phyloP scores from a whole-genome alignment of 495 filamentous ascomycete genomes.

The Penicillium paradoxum region DNA sequence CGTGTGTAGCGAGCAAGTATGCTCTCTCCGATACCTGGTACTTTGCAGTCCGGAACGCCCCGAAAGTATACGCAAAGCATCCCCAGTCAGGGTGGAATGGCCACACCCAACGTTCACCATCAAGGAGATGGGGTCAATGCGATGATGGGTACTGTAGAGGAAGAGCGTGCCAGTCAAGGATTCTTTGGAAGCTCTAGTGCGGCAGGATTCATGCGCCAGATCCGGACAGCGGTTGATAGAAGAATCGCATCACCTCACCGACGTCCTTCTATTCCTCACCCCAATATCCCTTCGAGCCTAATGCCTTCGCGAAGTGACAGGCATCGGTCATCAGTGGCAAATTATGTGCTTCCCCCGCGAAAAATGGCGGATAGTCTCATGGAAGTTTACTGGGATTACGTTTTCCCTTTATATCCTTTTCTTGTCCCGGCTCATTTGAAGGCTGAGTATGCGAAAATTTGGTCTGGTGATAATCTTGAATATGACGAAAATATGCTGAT shows the following conservation, averaged over 20 bases:
- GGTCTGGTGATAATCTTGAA: slow-evolving; percentile 27
- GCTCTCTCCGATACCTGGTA: slow-evolving; percentile 1
- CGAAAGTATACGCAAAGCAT: background rate
- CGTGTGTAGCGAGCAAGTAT: background rate
- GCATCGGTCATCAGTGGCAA: slow-evolving; percentile 4
- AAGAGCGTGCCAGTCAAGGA: slow-evolving; percentile 30
- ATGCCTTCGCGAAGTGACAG: slow-evolving; percentile 12
- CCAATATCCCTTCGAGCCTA: slow-evolving; percentile 11
- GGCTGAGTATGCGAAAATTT: slow-evolving; percentile 31
- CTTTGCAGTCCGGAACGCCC: background rate
- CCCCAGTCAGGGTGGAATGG: background rate
- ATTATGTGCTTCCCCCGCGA: slow-evolving; percentile 36
- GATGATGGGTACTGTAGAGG: slow-evolving; percentile 37
- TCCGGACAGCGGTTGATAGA: slow-evolving; percentile 33
- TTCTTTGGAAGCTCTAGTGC: slow-evolving; percentile 38
- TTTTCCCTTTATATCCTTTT: slow-evolving; percentile 40
- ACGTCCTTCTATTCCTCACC: slow-evolving; percentile 11
- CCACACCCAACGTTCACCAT: background rate
- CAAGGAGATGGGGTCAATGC: slow-evolving; percentile 30
- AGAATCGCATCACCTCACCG: slow-evolving; percentile 23
- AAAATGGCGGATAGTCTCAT: slow-evolving; percentile 38
- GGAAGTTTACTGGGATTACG: slow-evolving; percentile 37
- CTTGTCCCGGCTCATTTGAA: slow-evolving; percentile 29
- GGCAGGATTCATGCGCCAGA: slow-evolving; percentile 36
- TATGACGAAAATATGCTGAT: slow-evolving; percentile 38